Base-by-base conservation (phyloP, 2,329 filamentous ascomycete species). In the Colletotrichum echinochloae region DNA sequence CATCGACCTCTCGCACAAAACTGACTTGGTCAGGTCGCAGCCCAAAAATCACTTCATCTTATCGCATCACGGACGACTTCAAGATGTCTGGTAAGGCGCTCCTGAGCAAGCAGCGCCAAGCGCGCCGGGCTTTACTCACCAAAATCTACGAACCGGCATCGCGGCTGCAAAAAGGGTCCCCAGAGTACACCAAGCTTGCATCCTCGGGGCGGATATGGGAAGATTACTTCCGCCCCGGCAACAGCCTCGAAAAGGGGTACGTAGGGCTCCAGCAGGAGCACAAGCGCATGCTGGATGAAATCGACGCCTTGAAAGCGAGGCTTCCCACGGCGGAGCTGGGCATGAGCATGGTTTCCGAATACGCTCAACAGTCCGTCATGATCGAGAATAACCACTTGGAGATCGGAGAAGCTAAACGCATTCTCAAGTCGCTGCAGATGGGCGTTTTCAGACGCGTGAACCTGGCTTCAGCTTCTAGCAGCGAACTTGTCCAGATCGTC, bases 331-430 rank as follows among this genome's bases (percentile, higher is more conserved):
- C 52, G 7, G 49, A 30, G 14, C 30, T 72, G 55, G 61, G 66
- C 39, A 73, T 72, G 30, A 41, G 33, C n/a, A 56, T 73, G 52
- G 44, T 74, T 33, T 41, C 44, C 2, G 59, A 74, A 18, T 75
- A 72, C 35, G 74, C 73, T 14, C 75, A 74, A 56, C 75, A 76
- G 63, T 75, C 75, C 33, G 73, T 73, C n/a, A 51, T 68, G 57
- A 74, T 76, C 23, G 75, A 76, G 55, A 46, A 71, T 37, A 76
- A 76, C 44, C 60, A 44, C n/a, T 44, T 75, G 26, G 35, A 41
- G 16, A 30, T 66, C 20, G 48, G 52, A 3, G 75, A 74, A 12
- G 39, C 66, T 3, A 20, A 59, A 18, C 37, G 51, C 33, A 71
- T 76, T 20, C n/a, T 60, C 26, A 70, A 74, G 8, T n/a, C 52